A percentile compares a stretch with the other conserved stretches of the same genome.
Evolutionary conservation across 2,329 filamentous ascomycete species (phyloP).

Genomic region (Elsinoe batatas): DNA sequence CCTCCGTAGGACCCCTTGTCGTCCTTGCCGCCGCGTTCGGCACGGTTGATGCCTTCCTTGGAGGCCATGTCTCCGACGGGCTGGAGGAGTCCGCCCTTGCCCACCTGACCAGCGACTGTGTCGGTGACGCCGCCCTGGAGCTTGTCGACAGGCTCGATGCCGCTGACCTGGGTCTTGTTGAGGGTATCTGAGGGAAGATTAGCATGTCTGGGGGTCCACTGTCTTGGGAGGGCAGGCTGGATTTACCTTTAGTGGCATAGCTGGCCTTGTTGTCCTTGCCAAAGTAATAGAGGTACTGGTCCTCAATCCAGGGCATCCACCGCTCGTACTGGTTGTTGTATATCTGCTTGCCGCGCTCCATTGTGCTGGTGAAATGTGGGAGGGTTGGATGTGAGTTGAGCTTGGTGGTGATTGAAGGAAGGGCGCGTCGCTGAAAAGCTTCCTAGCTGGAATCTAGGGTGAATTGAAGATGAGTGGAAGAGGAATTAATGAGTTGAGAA

Average conservation of each 20-base stretch:
- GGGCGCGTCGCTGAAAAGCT: background rate
- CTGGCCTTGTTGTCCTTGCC: slow-evolving; percentile 68
- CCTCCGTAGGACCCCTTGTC: slow-evolving; percentile 45
- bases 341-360: slow-evolving; percentile 10
- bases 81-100: slow-evolving; percentile 56
- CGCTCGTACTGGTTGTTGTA: slow-evolving; percentile 48
- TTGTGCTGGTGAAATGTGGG: background rate
- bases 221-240: background rate
- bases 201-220: background rate
- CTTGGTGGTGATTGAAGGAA: background rate
- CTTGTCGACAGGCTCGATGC: slow-evolving; percentile 55
- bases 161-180: slow-evolving; percentile 60
- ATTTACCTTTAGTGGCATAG: slow-evolving; percentile 57
- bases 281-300: slow-evolving; percentile 61
- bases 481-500: background rate
- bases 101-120: slow-evolving; percentile 53
- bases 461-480: background rate
- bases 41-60: slow-evolving; percentile 56
- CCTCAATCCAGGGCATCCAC: slow-evolving; percentile 70
- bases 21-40: slow-evolving; percentile 55
- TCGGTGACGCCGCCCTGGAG: slow-evolving; percentile 58
- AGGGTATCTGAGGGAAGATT: slow-evolving; percentile 30
- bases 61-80: slow-evolving; percentile 53
- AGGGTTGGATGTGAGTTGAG: background rate
- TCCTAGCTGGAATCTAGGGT: background rate